phyloP scores from a whole-genome alignment of 768 basidiomycete species.

The Atractiella rhizophila region DNA sequence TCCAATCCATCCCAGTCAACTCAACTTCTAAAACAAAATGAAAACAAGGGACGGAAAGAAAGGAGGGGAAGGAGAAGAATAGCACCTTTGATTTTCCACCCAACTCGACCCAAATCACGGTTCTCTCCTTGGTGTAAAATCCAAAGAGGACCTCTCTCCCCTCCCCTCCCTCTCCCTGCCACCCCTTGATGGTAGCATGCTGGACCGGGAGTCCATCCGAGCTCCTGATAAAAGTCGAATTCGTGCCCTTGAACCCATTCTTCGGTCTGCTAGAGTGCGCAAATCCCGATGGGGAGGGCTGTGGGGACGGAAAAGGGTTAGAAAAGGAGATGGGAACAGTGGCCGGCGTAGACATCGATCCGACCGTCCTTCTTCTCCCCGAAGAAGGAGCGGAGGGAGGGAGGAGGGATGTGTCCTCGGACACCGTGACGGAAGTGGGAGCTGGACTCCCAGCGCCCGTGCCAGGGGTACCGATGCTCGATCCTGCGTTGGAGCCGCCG shows the following conservation, averaged over 20 bases:
- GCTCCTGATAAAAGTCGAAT: conserved; percentile 38
- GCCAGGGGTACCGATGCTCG: too few relatives aligned
- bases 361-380: too few relatives aligned
- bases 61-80: neutral
- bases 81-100: conserved; percentile 8
- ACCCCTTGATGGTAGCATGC: conserved; percentile 1
- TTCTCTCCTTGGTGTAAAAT: conserved; percentile 9
- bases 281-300: too few relatives aligned
- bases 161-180: conserved; percentile 4
- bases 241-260: conserved; percentile 33
- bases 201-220: conserved; percentile 10
- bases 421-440: too few relatives aligned
- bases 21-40: neutral
- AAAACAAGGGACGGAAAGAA: neutral
- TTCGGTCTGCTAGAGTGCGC: too few relatives aligned
- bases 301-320: too few relatives aligned
- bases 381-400: too few relatives aligned
- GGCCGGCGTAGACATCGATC: too few relatives aligned
- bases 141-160: conserved; percentile 9
- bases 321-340: too few relatives aligned
- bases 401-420: too few relatives aligned
- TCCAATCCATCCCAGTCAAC: neutral
- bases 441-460: too few relatives aligned
- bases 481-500: too few relatives aligned
- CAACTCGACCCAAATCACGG: conserved; percentile 6